These are phyloP conservation scores for Lyophyllum semitale DNA, from an alignment of 768 basidiomycete species.

Conservation along the genomic window DNA sequence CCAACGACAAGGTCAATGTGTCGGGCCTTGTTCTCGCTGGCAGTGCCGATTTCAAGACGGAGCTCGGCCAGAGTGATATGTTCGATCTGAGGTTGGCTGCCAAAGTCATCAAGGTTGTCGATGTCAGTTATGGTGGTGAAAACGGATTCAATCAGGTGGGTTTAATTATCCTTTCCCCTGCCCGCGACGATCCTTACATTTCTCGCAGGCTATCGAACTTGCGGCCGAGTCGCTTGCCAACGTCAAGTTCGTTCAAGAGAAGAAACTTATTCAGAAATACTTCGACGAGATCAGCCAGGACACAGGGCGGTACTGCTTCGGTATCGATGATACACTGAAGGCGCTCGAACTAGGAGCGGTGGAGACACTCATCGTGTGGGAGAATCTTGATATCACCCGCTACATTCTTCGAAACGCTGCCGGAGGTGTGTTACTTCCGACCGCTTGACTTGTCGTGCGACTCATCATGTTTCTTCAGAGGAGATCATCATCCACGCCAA, in stretches of 20 bases:
- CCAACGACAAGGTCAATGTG: conserved; percentile 97
- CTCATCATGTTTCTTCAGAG: conserved; percentile 46
- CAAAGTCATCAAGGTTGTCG: conserved; percentile 97
- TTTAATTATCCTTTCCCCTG: neutral
- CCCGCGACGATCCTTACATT: neutral
- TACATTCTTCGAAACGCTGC: conserved; percentile 91
- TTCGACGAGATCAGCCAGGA: conserved; percentile 99
- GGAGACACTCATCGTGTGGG: conserved; percentile 98
- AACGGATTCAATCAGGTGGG: conserved; percentile 98
- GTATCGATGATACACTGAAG: conserved; percentile 95
- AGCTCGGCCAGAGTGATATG: conserved; percentile 94
- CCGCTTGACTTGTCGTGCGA: neutral
- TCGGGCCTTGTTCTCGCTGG: conserved; percentile 95
- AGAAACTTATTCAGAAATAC: conserved; percentile 95
- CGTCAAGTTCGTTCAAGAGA: conserved; percentile 99
- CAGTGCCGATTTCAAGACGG: conserved; percentile 98
- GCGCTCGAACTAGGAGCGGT: conserved; percentile 95
- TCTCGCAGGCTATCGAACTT: conserved; percentile 88
- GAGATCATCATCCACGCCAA: conserved; percentile 77
- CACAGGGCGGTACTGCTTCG: conserved; percentile 95
- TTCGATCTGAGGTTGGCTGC: conserved; percentile 86
- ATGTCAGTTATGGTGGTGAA: conserved; percentile 98
- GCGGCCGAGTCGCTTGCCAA: conserved; percentile 95
- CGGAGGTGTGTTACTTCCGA: conserved; percentile 54
- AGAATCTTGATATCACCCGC: conserved; percentile 91